Evolutionary conservation across 768 basidiomycete genomes (phyloP), one percentile per base, ranked within the genome.

Genomic region (Pulveroboletus frians): DNA sequence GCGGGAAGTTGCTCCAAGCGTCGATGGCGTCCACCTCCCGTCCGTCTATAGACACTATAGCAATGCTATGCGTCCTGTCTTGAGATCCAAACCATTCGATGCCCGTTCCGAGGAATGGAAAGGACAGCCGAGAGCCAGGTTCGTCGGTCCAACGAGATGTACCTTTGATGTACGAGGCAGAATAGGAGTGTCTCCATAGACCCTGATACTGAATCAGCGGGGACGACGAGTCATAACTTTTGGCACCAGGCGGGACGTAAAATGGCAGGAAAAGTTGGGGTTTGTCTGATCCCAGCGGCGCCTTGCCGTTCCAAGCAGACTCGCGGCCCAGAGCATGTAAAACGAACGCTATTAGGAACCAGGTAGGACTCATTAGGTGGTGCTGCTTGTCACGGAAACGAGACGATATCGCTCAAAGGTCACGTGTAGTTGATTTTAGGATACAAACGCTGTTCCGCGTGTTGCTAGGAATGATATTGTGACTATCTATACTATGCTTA

Each of bases 21-120:
- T 85, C 75, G 40, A 86, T 71, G 15, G 59, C 67, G 21, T 71
- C 60, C 14, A 73, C 59, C 21, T 69, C 67, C 37, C 65, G 64
- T 17, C 82, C 81, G 50, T 89, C 83, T 15, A 89, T 69, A 44
- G 73, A 78, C 11, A 89, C 75, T 20, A 73, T 54, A 4, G 81
- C 73, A 9, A 75, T 62, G 13, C 87, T 83, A 58, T 88, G 80
- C 14, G 55, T 63, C 35, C 61, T 70, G 55, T 77, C 80, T 35
- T 69, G 72, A 57, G 73, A 76, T 27, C 88, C 88, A 55, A 88
- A 89, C 82, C 81, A 85, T 66, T 89, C 88, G 54, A 90, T 74
- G 1, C 85, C 85, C 11, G 82, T 84, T 13, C 87, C 88, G n/a
- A 70, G 70, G 65, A 88, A 88, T 3, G 75, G 72, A 65, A 88